A percentile compares a stretch with the other conserved stretches of the same genome.
These are phyloP conservation scores for Dendrostoma leiphaemia DNA, from an alignment of 2,329 filamentous ascomycete genomes.

Conservation along the genomic window DNA sequence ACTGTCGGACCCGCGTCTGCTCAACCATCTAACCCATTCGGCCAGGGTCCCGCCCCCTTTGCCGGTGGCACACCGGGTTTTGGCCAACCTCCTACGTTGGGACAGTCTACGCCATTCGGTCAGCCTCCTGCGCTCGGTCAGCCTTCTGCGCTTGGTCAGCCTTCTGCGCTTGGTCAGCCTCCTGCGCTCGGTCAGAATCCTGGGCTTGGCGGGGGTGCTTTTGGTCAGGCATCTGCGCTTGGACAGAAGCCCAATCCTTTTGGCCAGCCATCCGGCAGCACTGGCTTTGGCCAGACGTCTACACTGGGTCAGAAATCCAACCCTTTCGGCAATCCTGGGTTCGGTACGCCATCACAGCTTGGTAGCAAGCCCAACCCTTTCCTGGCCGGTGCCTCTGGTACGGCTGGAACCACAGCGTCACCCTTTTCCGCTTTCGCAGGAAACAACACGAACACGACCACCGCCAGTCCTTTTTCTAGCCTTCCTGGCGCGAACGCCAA, in stretches of 20 bases:
- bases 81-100: conserved; percentile 8
- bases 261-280: conserved; percentile 26
- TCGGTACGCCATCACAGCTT: conserved; percentile 35
- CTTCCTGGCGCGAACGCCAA: conserved; percentile 7
- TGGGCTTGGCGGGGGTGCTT: conserved; percentile 23
- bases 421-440: conserved; percentile 23
- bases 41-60: conserved; percentile 37
- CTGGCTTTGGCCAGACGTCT: conserved; percentile 38
- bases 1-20: conserved; percentile 34
- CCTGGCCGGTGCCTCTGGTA: not conserved
- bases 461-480: conserved; percentile 19
- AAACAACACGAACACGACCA: not conserved
- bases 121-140: conserved; percentile 31
- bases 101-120: conserved; percentile 31
- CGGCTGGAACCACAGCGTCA: conserved; percentile 19
- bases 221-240: conserved; percentile 25
- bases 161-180: conserved; percentile 38
- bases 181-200: conserved; percentile 28
- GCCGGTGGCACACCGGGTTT: conserved; percentile 27
- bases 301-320: conserved; percentile 27
- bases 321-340: conserved; percentile 31
- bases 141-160: conserved; percentile 19
- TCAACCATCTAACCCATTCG: conserved; percentile 37
- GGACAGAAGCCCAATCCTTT: conserved; percentile 35
- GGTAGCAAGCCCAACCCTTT: conserved; percentile 33